Evolutionary conservation across 345 rosid species (phyloP), one percentile per base, ranked within the genome.

Genomic region (Eucalyptus pauciflora): DNA sequence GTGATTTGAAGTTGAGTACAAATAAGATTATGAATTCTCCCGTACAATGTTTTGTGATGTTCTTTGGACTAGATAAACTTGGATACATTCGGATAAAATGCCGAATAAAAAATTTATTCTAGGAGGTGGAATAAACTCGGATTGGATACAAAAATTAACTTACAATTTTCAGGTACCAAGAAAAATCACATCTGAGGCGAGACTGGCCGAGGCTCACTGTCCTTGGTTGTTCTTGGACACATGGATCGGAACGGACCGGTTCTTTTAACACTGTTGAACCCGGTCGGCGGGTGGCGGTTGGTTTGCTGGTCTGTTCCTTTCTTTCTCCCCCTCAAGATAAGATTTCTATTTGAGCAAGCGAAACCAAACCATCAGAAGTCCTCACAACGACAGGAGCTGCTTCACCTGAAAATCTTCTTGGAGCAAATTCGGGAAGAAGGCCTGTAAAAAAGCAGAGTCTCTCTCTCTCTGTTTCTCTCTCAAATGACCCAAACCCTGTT

Each of bases 401-500:
- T 76, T 41, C 85, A 20, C 85, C 85, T 17, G 85, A 41, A 41
- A 45, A 76, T 76, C 22, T 41, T 76, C 48, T 76, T 45, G 85
- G 29, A 76, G 85, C 48, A 76, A 76, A 76, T 41, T 22, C 25
- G 13, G 83, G 85, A 76, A 76, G 85, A 76, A 76, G 29, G 48
- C 85, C 48, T 11, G 85, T 41, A 7, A n/a, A n/a, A 3, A 64
- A 64, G 41, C 76, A 76, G 85, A 11, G 83, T 76, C 27, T 56
- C 6, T 56, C 20, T 51, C 62, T 33, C 45, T 37, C 43, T 20
- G 46, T 10, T 12, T 76, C 48, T 58, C 76, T 37, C 80, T 87
- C 88, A 64, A 86, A 90, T 92, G 94, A 91, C 92, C 91, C 92
- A 90, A 71, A 67, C 91, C 25, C 85, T 92, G 17, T 88, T 88